Evolutionary conservation across 202 grass and related monocot species (phyloP), one percentile per base, ranked within the genome.

Genomic region (Panicum virgatum): DNA sequence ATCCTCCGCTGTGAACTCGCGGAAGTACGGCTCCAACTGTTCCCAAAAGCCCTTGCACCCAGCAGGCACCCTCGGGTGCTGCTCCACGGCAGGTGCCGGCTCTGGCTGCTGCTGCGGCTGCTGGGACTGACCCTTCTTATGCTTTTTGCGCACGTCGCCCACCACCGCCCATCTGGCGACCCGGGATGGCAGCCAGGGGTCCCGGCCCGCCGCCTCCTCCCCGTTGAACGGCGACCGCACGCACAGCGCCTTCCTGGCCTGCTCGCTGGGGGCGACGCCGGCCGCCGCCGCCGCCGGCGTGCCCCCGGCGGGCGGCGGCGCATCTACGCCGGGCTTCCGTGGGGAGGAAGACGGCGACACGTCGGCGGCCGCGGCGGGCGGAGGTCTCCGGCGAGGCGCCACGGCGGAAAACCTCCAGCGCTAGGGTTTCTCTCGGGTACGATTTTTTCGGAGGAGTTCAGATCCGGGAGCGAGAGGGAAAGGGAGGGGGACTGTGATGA

Each of bases 381-480:
- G 68, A 23, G 60, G 81, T 84, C 82, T 87, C 88, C 85, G 82
- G 75, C 81, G 47, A 66, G 83, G 80, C 54, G 73, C 83, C 80
- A 85, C 74, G 77, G 79, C 84, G 80, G 90, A 91, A 86, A 82
- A 76, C 84, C 83, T 82, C 88, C 81, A 63, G 85, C 51, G 80
- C 92, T 98, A 98, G 96, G 96, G 96, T 98, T 98, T 98, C 88
- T 91, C 66, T 79, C 66, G n/a, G 62, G 86, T 79, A 76, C 79
- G 83, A 86, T 86, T 86, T 86, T 75, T 80, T 38, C 11, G 63
- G 78, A 36, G 75, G 62, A 64, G 82, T 78, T 78, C 83, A 89
- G 88, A 89, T 89, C 88, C 83, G 83, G 50, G 50, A 61, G 78
- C 72, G 73, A 59, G 83, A 73, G 40, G 48, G 83, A 27, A 52